These are phyloP conservation scores for Gracilaria caudata DNA, from an alignment of 23 red algal genomes.

Conservation along the genomic window DNA sequence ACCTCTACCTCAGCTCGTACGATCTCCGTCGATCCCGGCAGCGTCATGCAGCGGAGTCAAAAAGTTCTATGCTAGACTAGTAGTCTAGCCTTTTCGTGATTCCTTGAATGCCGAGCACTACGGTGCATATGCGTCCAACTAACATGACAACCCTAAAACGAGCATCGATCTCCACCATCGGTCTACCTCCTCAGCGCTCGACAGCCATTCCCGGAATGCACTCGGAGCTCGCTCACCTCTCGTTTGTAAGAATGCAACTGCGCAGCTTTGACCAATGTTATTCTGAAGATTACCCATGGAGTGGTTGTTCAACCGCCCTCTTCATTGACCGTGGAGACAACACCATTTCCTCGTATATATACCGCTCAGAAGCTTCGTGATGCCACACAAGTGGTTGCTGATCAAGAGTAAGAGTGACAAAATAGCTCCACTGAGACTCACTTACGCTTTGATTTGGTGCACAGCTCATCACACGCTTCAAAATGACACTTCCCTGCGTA, in stretches of 20 bases:
- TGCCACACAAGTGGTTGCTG: too few species aligned
- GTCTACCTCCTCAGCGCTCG: neutral
- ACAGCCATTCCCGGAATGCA: neutral
- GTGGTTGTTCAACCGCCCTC: too few species aligned
- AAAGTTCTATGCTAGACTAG: too few species aligned
- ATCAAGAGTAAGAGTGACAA: too few species aligned
- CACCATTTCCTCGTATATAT: too few species aligned
- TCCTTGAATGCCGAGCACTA: neutral
- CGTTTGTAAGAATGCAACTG: neutral
- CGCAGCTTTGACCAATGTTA: neutral
- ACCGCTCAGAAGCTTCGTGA: too few species aligned
- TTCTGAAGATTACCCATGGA: neutral
- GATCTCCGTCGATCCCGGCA: neutral
- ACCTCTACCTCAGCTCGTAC: too few species aligned
- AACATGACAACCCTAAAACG: neutral
- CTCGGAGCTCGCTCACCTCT: slow-evolving; percentile 2
- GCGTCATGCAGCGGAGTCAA: neutral
- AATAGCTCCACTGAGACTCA: too few species aligned
- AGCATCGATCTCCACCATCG: neutral
- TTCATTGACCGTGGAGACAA: too few species aligned
- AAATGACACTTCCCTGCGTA: neutral
- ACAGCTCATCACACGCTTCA: neutral
- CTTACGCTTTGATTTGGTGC: neutral
- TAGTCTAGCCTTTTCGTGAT: neutral
- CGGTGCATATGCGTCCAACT: neutral